A percentile compares a stretch with the other conserved stretches of the same genome.
Conservation (phyloP, 805 yeast species). For the Spathaspora boniae region DNA sequence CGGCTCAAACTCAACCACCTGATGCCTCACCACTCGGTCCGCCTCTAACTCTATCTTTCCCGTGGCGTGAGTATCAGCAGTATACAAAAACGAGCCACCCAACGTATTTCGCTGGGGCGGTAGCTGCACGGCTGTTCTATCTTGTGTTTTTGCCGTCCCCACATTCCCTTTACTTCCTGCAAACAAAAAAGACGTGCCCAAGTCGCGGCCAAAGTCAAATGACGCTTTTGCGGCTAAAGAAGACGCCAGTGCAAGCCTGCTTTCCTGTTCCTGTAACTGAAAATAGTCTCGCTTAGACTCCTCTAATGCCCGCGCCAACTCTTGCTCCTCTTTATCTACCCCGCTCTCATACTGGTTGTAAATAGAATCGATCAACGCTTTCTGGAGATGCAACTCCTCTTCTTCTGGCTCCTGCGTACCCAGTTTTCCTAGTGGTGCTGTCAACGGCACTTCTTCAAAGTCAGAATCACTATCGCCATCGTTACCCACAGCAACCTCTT, state of each 20-base stretch:
- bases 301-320: constrained; percentile 46
- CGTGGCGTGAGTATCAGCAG: constrained; percentile 5
- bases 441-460: constrained; percentile 60
- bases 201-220: constrained; percentile 11
- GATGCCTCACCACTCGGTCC: constrained; percentile 1
- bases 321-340: constrained; percentile 21
- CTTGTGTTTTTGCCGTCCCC: not conserved
- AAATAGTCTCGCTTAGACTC: constrained; percentile 43
- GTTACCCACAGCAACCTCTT: constrained; percentile 11
- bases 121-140: not conserved
- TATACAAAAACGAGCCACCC: constrained; percentile 8
- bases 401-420: too few relatives aligned
- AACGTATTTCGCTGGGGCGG: not conserved
- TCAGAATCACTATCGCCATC: constrained; percentile 24
- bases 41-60: constrained; percentile 4
- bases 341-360: constrained; percentile 25
- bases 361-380: constrained; percentile 34
- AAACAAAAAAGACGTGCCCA: constrained; percentile 22
- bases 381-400: constrained; percentile 24
- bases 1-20: not conserved
- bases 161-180: constrained; percentile 1
- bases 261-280: constrained; percentile 23
- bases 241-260: too few relatives aligned
- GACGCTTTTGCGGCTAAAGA: too few relatives aligned
- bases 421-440: constrained; percentile 17